Conservation (phyloP, 208 protist genomes). For the Trypanosoma cruzi region DNA sequence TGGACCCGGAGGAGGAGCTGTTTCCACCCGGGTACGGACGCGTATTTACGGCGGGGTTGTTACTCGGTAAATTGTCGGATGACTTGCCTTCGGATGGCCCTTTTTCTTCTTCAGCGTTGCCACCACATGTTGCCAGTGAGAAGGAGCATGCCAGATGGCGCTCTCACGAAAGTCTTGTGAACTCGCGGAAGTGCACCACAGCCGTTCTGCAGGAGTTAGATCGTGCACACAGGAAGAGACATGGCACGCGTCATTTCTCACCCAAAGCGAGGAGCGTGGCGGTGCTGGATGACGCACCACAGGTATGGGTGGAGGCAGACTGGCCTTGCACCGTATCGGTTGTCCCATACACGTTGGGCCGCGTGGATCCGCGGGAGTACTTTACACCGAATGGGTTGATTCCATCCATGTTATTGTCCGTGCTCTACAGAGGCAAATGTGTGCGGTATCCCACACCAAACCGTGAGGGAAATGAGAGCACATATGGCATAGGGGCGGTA, state of each 20-base stretch:
- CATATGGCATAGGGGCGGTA: background rate
- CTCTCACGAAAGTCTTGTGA: conserved; percentile 8
- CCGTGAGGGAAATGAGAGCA: background rate
- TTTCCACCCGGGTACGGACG: conserved; percentile 32
- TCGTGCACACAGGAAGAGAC: background rate
- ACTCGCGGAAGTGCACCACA: conserved; percentile 19
- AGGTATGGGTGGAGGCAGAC: conserved; percentile 67
- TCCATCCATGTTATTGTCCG: conserved; percentile 45
- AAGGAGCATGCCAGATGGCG: background rate
- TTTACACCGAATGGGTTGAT: conserved; percentile 41
- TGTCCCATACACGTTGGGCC: conserved; percentile 67
- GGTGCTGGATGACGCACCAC: conserved; percentile 75
- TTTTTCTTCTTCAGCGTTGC: background rate
- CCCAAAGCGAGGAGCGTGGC: conserved; percentile 50
- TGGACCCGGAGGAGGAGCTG: conserved; percentile 63
- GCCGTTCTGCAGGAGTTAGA: conserved; percentile 33
- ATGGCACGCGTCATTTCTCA: background rate
- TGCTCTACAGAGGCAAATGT: conserved; percentile 50
- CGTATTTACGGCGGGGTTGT: conserved; percentile 34
- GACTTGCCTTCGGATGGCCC: background rate
- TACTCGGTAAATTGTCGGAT: background rate
- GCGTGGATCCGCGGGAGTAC: conserved; percentile 66
- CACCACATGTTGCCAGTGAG: background rate
- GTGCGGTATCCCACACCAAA: conserved; percentile 39
- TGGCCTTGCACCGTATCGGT: conserved; percentile 67